Evolutionary conservation across 2,329 filamentous ascomycete species (phyloP).

Genomic region (Aspergillus felis): DNA sequence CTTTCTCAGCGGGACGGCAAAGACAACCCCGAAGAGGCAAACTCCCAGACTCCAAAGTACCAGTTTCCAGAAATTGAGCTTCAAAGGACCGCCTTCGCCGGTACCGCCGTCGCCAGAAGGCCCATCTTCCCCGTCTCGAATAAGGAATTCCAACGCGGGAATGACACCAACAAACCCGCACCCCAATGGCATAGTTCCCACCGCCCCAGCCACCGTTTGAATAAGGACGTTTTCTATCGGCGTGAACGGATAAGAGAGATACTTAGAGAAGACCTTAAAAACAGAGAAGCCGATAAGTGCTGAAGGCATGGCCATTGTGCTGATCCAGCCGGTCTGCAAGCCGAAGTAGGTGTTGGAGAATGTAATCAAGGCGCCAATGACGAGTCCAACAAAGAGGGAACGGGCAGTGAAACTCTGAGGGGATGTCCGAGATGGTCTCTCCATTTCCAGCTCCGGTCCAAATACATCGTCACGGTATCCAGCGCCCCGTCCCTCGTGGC

Average conservation of each 20-base stretch:
- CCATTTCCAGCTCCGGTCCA: background rate
- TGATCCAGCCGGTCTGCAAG: constrained; percentile 81
- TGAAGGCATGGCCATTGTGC: constrained; percentile 94
- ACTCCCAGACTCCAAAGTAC: constrained; percentile 89
- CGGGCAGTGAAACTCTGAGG: constrained; percentile 74
- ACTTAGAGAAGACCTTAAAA: constrained; percentile 73
- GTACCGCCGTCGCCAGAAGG: constrained; percentile 66
- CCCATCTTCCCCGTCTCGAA: constrained; percentile 73
- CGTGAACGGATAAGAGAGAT: constrained; percentile 76
- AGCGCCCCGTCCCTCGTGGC: background rate
- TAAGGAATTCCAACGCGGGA: constrained; percentile 82
- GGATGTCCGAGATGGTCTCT: constrained; percentile 20
- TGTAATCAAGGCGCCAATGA: constrained; percentile 85
- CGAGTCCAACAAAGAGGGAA: constrained; percentile 72
- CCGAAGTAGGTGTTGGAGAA: constrained; percentile 99
- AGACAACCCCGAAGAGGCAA: constrained; percentile 95
- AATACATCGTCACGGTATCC: background rate
- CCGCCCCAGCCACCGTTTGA: constrained; percentile 90
- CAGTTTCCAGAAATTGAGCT: constrained; percentile 69
- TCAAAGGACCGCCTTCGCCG: constrained; percentile 74
- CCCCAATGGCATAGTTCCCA: constrained; percentile 94
- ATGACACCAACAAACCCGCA: constrained; percentile 95
- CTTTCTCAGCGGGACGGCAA: constrained; percentile 83
- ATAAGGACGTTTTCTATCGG: constrained; percentile 96
- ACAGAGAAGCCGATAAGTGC: constrained; percentile 92